Evolutionary conservation across 306 rosid species (phyloP), one percentile per base, ranked within the genome.

Genomic region (Lotus japonicus): DNA sequence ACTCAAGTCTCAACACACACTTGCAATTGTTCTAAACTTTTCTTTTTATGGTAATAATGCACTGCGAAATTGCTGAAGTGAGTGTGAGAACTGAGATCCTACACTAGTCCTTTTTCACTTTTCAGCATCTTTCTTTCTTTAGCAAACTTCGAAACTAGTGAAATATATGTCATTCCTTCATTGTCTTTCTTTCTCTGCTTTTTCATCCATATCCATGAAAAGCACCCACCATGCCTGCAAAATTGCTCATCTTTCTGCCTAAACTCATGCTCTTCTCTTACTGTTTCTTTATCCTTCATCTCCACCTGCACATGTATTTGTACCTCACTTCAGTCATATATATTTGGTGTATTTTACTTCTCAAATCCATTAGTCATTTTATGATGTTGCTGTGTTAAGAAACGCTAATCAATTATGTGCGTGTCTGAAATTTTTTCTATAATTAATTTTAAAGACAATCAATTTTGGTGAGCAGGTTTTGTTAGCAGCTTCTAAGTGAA

Each of bases 171-270:
- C 80, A 57, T 64, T 76, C 79, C 51, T 88, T 86, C 75, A 68
- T 70, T 86, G 42, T 83, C 84, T 70, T 81, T 88, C 44, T 84
- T 87, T 80, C 82, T 84, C 23, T 64, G 77, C 41, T 72, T 79
- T 77, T 76, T 84, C 65, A 68, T 87, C 76, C 72, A 88, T 81
- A 88, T 86, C 99, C 99, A 94, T 69, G 97, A 70, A 74, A 94
- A 85, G 73, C 99, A 94, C 69, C 99, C 97, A 46, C 74, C 4
- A 68, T 53, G 59, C 50, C 13, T 64, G 44, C 53, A 63, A 73
- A 14, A 3, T 64, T 77, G 46, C 28, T 57, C 76, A 3, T 54
- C 82, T 35, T 77, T 74, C 73, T 64, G 48, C 66, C 11, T 38
- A 55, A 53, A 70, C 51, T 38, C 72, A n/a, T 60, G 73, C 74